A percentile compares a stretch with the other conserved stretches of the same genome.
Conservation (phyloP, 23 red algal genomes). For the Cyanidioschyzon merolae region DNA sequence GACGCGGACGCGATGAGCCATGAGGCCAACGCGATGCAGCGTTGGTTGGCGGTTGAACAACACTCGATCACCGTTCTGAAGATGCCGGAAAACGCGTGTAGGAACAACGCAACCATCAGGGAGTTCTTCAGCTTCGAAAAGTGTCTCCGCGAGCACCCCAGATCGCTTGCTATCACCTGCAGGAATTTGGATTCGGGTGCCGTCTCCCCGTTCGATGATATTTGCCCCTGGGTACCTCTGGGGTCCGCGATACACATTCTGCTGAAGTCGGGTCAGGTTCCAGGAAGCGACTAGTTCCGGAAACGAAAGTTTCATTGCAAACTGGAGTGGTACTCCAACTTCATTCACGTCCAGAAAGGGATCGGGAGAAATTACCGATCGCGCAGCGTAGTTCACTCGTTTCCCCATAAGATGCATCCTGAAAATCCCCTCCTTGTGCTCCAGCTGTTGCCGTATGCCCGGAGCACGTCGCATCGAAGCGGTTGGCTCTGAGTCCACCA, state of each 20-base stretch:
- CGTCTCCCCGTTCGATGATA: slow-evolving; percentile 32
- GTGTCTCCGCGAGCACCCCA: not conserved
- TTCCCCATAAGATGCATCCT: slow-evolving; percentile 99
- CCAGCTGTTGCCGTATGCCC: slow-evolving; percentile 86
- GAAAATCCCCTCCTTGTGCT: slow-evolving; percentile 83
- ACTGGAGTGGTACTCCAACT: slow-evolving; percentile 80
- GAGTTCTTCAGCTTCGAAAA: not conserved
- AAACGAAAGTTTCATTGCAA: slow-evolving; percentile 66
- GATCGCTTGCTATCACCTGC: slow-evolving; percentile 21
- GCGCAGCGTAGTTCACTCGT: slow-evolving; percentile 74
- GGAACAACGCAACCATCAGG: slow-evolving; percentile 21
- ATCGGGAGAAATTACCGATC: slow-evolving; percentile 96
- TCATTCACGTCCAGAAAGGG: slow-evolving; percentile 95
- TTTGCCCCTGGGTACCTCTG: slow-evolving; percentile 63
- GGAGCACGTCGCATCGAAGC: slow-evolving; percentile 5
- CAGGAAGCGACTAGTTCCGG: slow-evolving; percentile 47
- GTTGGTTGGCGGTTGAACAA: slow-evolving; percentile 95
- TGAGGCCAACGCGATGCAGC: slow-evolving; percentile 81
- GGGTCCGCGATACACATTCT: slow-evolving; percentile 51
- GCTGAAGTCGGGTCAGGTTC: slow-evolving; percentile 39
- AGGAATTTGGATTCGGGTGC: slow-evolving; percentile 26
- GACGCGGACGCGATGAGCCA: slow-evolving; percentile 84
- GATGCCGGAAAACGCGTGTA: slow-evolving; percentile 71
- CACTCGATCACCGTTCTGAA: slow-evolving; percentile 83
- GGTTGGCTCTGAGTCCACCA: slow-evolving; percentile 42